Evolutionary conservation across 192 early-diverging fungal species (phyloP).

Genomic region (Gaertneriomyces semiglobifer): DNA sequence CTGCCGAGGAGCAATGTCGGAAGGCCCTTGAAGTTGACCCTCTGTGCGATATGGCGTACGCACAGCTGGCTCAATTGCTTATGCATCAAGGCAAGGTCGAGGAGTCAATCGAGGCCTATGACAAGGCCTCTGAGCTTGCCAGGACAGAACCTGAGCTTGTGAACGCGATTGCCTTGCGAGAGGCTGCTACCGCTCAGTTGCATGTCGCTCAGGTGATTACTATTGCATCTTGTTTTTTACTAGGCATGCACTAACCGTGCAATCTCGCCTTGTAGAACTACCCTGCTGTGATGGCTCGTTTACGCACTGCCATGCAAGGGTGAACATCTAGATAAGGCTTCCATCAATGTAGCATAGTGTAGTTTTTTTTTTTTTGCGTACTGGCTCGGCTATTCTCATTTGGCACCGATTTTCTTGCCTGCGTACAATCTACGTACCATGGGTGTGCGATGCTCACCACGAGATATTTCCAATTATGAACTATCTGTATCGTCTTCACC

Average conservation of each 20-base stretch:
- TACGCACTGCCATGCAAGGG: constrained; percentile 13
- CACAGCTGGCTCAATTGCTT: constrained; percentile 67
- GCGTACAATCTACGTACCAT: no score
- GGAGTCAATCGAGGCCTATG: constrained; percentile 78
- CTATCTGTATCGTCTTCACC: no score
- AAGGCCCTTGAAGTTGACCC: constrained; percentile 87
- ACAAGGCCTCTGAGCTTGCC: constrained; percentile 71
- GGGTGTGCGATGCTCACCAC: no score
- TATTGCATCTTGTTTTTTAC: constrained; percentile 2
- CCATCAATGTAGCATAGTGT: background rate
- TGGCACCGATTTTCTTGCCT: no score
- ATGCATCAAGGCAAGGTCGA: constrained; percentile 72
- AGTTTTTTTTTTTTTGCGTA: background rate
- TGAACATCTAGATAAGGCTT: background rate
- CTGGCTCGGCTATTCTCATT: no score
- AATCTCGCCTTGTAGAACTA: constrained; percentile 21
- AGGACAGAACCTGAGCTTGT: constrained; percentile 87
- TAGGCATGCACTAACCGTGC: constrained; percentile 26
- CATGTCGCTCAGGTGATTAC: background rate
- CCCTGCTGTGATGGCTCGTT: constrained; percentile 18
- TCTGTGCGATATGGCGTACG: constrained; percentile 92
- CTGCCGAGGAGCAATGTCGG: constrained; percentile 72
- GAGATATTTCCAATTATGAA: no score
- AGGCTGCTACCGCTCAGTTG: constrained; percentile 28
- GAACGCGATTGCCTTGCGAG: constrained; percentile 62